Percentiles rank a stretch among this genome's conserved stretches.
Conservation (phyloP, 257 asterid genomes). For the Scutellaria baicalensis region DNA sequence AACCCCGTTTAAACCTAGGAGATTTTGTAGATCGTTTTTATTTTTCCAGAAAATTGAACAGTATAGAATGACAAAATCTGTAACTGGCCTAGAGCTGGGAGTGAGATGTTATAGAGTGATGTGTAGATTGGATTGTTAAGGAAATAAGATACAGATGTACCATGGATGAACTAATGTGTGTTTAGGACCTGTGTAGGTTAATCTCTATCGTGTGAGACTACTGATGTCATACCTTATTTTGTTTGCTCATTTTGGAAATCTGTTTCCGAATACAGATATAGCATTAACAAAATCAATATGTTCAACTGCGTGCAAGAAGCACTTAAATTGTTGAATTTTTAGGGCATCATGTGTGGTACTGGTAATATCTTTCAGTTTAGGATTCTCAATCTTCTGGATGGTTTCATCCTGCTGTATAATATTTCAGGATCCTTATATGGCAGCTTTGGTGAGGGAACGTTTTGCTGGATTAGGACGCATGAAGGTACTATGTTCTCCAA, state of each 20-base stretch:
- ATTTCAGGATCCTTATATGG: constrained; percentile 90
- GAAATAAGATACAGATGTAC: not conserved
- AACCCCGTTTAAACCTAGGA: not conserved
- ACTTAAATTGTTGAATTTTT: not conserved
- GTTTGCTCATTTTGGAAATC: not conserved
- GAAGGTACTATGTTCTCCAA: constrained; percentile 34
- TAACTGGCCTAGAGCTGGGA: not conserved
- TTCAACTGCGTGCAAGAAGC: not conserved
- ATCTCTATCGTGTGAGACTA: not conserved
- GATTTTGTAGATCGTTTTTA: not conserved
- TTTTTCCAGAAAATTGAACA: not conserved
- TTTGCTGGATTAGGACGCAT: constrained; percentile 49
- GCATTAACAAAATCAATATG: not conserved
- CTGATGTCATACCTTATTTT: not conserved
- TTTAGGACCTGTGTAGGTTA: not conserved
- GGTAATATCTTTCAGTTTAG: not conserved
- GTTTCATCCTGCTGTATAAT: not conserved
- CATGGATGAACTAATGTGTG: not conserved
- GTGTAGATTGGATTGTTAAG: not conserved
- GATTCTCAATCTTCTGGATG: not conserved
- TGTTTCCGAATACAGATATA: not conserved
- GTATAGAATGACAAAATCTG: not conserved
- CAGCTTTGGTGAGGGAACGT: constrained; percentile 69
- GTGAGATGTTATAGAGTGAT: not conserved
- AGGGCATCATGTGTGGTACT: not conserved